Evolutionary conservation across 1,139 yeast genomes (phyloP).

Genomic region (Suhomyces anneliseae): DNA sequence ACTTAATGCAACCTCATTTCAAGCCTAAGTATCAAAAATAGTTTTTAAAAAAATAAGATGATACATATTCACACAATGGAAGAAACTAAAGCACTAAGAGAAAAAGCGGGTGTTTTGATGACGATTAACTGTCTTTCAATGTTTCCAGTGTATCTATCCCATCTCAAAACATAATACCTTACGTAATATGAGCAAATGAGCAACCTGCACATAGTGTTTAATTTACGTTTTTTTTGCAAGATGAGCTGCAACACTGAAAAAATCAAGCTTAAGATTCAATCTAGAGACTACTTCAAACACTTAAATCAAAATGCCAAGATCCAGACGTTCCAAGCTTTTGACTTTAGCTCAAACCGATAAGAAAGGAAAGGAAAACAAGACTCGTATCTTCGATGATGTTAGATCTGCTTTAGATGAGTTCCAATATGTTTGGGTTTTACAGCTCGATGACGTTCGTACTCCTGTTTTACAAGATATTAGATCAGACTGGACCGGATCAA

Average conservation of each 20-base stretch:
- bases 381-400: conserved; percentile 85
- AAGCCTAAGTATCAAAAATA: no score
- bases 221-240: conserved; percentile 6
- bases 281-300: not conserved
- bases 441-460: conserved; percentile 90
- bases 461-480: conserved; percentile 93
- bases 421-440: conserved; percentile 80
- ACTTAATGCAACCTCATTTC: no score
- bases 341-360: conserved; percentile 96
- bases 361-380: conserved; percentile 92
- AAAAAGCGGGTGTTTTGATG: no score
- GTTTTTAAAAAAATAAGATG: no score
- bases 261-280: not conserved
- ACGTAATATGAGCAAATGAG: not conserved
- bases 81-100: no score
- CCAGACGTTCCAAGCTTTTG: conserved; percentile 89
- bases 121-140: no score
- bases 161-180: no score
- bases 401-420: conserved; percentile 76
- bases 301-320: conserved; percentile 73
- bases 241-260: conserved; percentile 11
- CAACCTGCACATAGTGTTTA: conserved; percentile 4
- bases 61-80: no score
- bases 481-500: conserved; percentile 88
- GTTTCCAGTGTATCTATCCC: no score